Percentiles rank a stretch among this genome's conserved stretches.
Conservation (phyloP, 2,329 filamentous ascomycete species). For the Ophiostoma sp. region DNA sequence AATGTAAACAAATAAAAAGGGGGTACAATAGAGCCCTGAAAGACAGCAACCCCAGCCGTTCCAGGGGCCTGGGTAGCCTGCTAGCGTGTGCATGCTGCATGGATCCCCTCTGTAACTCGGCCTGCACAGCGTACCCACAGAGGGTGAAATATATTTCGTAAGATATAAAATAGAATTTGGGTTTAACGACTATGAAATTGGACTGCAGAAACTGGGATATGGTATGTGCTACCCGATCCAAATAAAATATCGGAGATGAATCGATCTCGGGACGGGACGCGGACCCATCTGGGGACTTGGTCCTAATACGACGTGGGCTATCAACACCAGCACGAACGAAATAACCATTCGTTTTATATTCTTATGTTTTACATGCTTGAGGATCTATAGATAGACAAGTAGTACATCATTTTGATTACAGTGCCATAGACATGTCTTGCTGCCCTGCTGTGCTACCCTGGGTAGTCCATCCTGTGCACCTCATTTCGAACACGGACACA, state of each 20-base stretch:
- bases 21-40: neutral
- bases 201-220: neutral
- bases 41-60: neutral
- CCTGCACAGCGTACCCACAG: neutral
- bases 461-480: neutral
- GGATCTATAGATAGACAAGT: neutral
- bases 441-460: neutral
- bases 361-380: neutral
- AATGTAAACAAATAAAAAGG: constrained; percentile 11
- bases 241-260: neutral
- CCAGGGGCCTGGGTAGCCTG: neutral
- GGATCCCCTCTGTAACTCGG: neutral
- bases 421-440: neutral
- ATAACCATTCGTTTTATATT: neutral
- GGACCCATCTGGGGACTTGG: neutral
- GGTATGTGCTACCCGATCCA: neutral
- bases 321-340: neutral
- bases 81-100: neutral
- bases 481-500: neutral
- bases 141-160: neutral
- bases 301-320: neutral
- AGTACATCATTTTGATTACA: neutral
- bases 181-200: neutral
- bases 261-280: constrained; percentile 2
- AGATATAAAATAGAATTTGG: too few species aligned